Evolutionary conservation across 164 flowering plant species (phyloP), one percentile per base, ranked within the genome.

Genomic region (Vitis riparia): DNA sequence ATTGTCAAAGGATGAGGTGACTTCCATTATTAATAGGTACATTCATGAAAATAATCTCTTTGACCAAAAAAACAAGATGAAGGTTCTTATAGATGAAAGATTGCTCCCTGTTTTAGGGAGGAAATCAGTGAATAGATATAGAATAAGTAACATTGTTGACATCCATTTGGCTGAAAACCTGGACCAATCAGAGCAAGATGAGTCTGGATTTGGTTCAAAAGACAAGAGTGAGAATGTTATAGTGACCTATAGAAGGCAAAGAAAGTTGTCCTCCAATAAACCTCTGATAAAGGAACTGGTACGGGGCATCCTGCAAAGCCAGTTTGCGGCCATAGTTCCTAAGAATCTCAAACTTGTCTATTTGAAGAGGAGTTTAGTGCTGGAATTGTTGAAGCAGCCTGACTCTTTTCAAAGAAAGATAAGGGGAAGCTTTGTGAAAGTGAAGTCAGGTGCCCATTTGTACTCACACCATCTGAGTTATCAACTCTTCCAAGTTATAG

Each of bases 271-370:
- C 47, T 49, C 58, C 11, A 67, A 51, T 49, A 78, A 65, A 65
- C 23, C 77, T 58, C 51, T n/a, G 12, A 23, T 66, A n/a, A 73
- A 61, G 7, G 72, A 80, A 50, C 68, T 17, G 67, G 75, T 37
- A 47, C 0, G 16, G 1, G 70, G 61, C 30, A 67, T 59, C 37
- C 74, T 77, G 16, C 72, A 70, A 57, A 82, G 81, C 69, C 62
- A 76, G 71, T 90, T 77, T 76, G 98, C 94, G 2, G 64, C 93
- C 13, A 65, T 94, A 11, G 68, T 67, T 30, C 49, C 73, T 51
- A 73, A 81, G 62, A 94, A 94, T 57, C 74, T 94, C 29, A 87
- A 84, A 50, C 87, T 80, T 61, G 78, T 94, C 53, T 92, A 89
- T 74, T 61, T 94, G 78, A 86, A 61, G 76, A 87, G 82, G 75